A percentile compares a stretch with the other conserved stretches of the same genome.
phyloP scores from a whole-genome alignment of 768 basidiomycete species.

The Daedaleopsis sinensis region DNA sequence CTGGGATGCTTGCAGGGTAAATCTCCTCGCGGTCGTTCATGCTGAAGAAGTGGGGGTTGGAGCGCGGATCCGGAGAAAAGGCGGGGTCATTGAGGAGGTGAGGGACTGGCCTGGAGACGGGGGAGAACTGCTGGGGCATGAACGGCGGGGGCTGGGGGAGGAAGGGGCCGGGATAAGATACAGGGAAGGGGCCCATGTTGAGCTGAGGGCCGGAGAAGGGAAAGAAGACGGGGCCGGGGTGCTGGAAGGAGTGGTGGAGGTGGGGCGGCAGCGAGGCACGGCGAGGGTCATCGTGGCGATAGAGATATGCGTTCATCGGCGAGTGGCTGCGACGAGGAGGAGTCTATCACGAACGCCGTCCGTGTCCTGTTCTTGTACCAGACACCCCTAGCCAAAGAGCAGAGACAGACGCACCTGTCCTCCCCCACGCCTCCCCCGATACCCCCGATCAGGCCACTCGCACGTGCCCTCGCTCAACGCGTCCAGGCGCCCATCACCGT shows the following conservation, averaged over 20 bases:
- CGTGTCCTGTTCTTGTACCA: neutral
- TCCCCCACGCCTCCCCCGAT: neutral
- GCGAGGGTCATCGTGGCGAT: constrained; percentile 11
- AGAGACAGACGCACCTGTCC: neutral
- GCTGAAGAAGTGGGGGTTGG: constrained; percentile 33
- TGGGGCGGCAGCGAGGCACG: constrained; percentile 3
- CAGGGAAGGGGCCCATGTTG: constrained; percentile 2
- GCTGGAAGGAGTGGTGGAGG: constrained; percentile 1
- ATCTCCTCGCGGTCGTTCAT: constrained; percentile 32
- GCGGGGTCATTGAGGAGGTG: constrained; percentile 34
- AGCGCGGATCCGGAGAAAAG: constrained; percentile 36
- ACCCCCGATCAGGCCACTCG: constrained; percentile 6
- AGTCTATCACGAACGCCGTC: neutral
- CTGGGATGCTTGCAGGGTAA: constrained; percentile 18
- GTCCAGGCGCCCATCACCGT: constrained; percentile 5
- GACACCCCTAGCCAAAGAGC: too few relatives aligned
- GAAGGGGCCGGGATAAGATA: constrained; percentile 13
- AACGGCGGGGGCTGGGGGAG: constrained; percentile 7
- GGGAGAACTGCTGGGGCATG: constrained; percentile 12
- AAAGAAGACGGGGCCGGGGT: neutral
- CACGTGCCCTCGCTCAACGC: constrained; percentile 18
- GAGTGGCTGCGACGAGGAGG: neutral
- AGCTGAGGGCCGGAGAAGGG: neutral
- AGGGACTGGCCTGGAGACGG: constrained; percentile 12
- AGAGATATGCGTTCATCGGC: constrained; percentile 14